Evolutionary conservation across 208 protist species (phyloP).

Genomic region (Naegleria lovaniensis): DNA sequence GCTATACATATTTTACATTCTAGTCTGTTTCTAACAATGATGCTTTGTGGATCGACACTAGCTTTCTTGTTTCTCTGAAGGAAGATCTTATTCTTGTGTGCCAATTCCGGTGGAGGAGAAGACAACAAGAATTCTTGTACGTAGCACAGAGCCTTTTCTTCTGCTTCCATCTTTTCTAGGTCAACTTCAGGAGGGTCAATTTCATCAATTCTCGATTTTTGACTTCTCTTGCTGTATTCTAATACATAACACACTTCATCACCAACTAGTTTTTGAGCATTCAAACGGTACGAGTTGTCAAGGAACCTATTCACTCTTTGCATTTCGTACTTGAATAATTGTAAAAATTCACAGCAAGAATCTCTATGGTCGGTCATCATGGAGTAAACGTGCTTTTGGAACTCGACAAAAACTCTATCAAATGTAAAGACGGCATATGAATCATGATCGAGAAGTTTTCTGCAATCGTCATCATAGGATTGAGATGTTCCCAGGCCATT

Average conservation of each 20-base stretch:
- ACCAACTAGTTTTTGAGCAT: slow-evolving; percentile 32
- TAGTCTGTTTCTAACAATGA: slow-evolving; percentile 31
- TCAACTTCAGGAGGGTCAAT: not conserved
- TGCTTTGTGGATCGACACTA: slow-evolving; percentile 29
- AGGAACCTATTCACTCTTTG: slow-evolving; percentile 38
- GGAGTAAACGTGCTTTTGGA: slow-evolving; percentile 35
- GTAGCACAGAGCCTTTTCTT: slow-evolving; percentile 26
- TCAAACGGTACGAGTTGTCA: slow-evolving; percentile 32
- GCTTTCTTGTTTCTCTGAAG: slow-evolving; percentile 30
- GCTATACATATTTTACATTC: slow-evolving; percentile 48
- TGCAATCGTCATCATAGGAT: slow-evolving; percentile 44
- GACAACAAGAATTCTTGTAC: not conserved
- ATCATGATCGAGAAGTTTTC: slow-evolving; percentile 40
- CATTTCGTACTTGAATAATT: not conserved
- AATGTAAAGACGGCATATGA: slow-evolving; percentile 47
- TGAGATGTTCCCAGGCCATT: slow-evolving; percentile 24
- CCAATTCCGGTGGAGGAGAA: not conserved
- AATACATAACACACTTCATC: slow-evolving; percentile 24
- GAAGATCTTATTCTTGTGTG: not conserved
- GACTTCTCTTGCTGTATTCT: not conserved
- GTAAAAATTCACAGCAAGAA: not conserved
- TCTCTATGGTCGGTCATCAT: not conserved
- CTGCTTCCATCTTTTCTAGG: not conserved
- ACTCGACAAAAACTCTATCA: slow-evolving; percentile 39
- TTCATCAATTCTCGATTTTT: not conserved